A percentile compares a stretch with the other conserved stretches of the same genome.
These are phyloP conservation scores for Melastoma candidum DNA, from an alignment of 441 rosid species.

Conservation along the genomic window DNA sequence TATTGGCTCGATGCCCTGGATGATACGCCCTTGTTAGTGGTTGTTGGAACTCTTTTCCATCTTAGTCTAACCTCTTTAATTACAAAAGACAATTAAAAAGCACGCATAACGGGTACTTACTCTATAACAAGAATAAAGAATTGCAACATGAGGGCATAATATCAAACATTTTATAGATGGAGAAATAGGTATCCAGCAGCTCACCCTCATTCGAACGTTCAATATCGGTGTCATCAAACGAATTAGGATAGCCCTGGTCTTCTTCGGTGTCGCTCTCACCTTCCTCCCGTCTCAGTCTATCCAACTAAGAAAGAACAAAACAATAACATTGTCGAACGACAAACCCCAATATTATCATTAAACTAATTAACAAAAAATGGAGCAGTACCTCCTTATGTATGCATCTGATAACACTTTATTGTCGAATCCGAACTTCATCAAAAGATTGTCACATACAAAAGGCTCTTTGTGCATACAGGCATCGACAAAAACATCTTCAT, in stretches of 20 bases:
- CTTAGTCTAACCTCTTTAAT: no score
- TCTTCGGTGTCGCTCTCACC: conserved; percentile 47
- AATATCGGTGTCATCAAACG: conserved; percentile 23
- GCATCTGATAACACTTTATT: conserved; percentile 37
- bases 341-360: background rate
- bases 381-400: conserved; percentile 40
- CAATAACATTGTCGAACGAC: background rate
- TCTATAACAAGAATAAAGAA: no score
- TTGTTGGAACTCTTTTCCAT: no score
- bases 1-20: no score
- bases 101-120: no score
- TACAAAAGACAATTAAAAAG: no score
- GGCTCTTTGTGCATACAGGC: conserved; percentile 27
- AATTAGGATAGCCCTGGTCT: conserved; percentile 29
- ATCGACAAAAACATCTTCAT: conserved; percentile 22
- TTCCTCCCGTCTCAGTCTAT: conserved; percentile 46
- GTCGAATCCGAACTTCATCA: conserved; percentile 33
- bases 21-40: no score
- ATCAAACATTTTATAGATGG: background rate
- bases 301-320: conserved; percentile 1
- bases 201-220: conserved; percentile 24
- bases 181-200: conserved; percentile 20
- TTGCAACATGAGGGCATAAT: no score
- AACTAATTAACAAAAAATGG: background rate
- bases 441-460: conserved; percentile 34